Conservation (phyloP, 1,284 basidiomycete species). For the Trichosporon faecale region DNA sequence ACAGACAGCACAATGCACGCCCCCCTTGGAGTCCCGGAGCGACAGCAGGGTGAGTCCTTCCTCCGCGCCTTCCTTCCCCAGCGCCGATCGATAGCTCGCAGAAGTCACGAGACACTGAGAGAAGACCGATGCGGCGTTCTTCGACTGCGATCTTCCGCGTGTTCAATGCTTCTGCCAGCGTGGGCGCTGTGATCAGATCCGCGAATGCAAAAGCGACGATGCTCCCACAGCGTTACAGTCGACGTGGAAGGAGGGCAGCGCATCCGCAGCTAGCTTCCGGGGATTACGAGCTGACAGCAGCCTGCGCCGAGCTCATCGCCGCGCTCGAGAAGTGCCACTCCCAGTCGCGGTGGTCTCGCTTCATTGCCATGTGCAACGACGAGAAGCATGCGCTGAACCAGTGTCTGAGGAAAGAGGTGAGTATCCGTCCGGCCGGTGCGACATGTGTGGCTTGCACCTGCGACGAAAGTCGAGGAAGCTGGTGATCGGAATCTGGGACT, state of each 20-base stretch:
- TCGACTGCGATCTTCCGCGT: no score
- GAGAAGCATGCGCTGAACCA: slow-evolving; percentile 67
- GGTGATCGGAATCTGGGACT: no score
- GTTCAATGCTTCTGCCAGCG: no score
- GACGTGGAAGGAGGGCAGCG: not conserved
- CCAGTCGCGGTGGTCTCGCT: slow-evolving; percentile 32
- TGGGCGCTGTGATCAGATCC: no score
- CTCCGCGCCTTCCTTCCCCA: no score
- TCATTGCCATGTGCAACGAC: slow-evolving; percentile 60
- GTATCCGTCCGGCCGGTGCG: slow-evolving; percentile 24
- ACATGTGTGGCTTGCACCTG: no score
- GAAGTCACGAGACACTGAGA: not conserved
- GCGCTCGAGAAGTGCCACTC: slow-evolving; percentile 49
- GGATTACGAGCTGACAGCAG: slow-evolving; percentile 24
- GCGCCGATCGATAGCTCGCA: no score
- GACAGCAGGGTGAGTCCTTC: slow-evolving; percentile 40
- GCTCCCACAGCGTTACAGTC: no score
- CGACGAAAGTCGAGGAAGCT: no score
- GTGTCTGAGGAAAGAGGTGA: slow-evolving; percentile 73
- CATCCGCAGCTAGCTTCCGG: not conserved
- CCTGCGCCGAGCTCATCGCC: slow-evolving; percentile 46
- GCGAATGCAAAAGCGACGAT: no score
- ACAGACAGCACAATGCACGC: slow-evolving; percentile 40
- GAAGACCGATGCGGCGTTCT: not conserved
- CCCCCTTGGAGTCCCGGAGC: slow-evolving; percentile 42